These are phyloP conservation scores for Platismatia glauca DNA, from an alignment of 495 filamentous ascomycete species.

Conservation along the genomic window DNA sequence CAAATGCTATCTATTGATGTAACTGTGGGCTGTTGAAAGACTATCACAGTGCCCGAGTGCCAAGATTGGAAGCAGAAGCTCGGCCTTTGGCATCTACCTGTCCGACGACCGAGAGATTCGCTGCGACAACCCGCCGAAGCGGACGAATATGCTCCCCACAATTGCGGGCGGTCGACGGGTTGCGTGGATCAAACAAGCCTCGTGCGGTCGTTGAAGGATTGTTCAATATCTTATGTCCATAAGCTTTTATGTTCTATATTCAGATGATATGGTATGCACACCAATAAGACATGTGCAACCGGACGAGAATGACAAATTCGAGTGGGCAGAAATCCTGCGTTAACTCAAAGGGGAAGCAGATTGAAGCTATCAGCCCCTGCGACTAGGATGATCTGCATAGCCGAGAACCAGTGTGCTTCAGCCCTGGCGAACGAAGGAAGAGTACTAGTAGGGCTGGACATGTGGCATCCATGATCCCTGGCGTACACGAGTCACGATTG, in stretches of 20 bases:
- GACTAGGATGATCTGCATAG: slow-evolving; percentile 3
- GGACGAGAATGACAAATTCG: background rate
- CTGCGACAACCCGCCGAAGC: background rate
- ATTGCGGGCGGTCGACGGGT: background rate
- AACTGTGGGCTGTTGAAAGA: background rate
- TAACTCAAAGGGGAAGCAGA: background rate
- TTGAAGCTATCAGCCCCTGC: background rate
- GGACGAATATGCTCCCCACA: background rate
- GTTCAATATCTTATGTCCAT: background rate
- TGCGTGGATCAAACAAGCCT: background rate
- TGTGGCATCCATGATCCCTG: slow-evolving; percentile 3
- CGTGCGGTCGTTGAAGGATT: background rate
- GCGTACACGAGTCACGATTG: background rate
- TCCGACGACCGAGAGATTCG: background rate
- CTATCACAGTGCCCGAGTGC: background rate
- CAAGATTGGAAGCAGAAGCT: background rate
- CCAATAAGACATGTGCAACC: background rate
- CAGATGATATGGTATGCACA: background rate
- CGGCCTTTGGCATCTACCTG: background rate
- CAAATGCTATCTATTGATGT: background rate
- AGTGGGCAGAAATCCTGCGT: background rate
- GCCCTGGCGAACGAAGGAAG: slow-evolving; percentile 1
- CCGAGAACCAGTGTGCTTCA: slow-evolving; percentile 3
- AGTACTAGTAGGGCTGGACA: background rate
- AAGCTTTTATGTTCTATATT: background rate